Percentiles rank a stretch among this genome's conserved stretches.
phyloP scores from a whole-genome alignment of 2,329 filamentous ascomycete genomes.

The Fragosphaeria purpurea region DNA sequence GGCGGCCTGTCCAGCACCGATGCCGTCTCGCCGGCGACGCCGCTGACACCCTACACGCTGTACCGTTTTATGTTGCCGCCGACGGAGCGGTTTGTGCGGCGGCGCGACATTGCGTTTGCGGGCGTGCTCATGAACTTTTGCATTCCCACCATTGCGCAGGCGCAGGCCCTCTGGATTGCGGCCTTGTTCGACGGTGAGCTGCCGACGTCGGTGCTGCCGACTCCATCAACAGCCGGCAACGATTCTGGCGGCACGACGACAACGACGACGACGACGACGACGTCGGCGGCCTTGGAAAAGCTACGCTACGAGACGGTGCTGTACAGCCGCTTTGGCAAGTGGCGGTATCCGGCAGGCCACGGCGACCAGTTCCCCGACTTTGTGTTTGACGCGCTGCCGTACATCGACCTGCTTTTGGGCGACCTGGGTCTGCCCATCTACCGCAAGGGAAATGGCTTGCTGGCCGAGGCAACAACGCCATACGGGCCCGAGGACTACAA shows the following conservation, averaged over 20 bases:
- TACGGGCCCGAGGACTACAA: slow-evolving; percentile 52
- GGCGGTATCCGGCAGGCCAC: slow-evolving; percentile 58
- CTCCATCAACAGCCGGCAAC: too few relatives aligned
- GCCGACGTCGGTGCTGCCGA: slow-evolving; percentile 9
- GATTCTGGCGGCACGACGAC: neutral
- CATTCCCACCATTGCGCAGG: slow-evolving; percentile 30
- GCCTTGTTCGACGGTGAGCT: slow-evolving; percentile 53
- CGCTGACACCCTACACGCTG: slow-evolving; percentile 30
- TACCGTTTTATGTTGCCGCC: slow-evolving; percentile 39
- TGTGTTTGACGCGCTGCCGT: slow-evolving; percentile 67
- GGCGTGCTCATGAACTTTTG: slow-evolving; percentile 34
- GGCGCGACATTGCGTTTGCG: slow-evolving; percentile 34
- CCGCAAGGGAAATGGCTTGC: slow-evolving; percentile 40
- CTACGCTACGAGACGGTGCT: slow-evolving; percentile 48
- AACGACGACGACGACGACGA: slow-evolving; percentile 12
- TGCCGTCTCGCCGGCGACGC: slow-evolving; percentile 14
- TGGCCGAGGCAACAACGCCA: slow-evolving; percentile 42
- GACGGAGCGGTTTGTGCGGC: slow-evolving; percentile 24
- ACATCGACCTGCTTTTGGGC: slow-evolving; percentile 55
- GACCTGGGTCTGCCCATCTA: slow-evolving; percentile 53
- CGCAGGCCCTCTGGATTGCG: slow-evolving; percentile 51
- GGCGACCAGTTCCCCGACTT: slow-evolving; percentile 56
- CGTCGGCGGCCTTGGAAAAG: slow-evolving; percentile 28
- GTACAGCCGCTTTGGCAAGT: slow-evolving; percentile 57
- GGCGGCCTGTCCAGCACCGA: slow-evolving; percentile 26